Evolutionary conservation across 2,329 filamentous ascomycete species (phyloP), one percentile per base, ranked within the genome.

Genomic region (Arthrobotrys pseudoclavata): DNA sequence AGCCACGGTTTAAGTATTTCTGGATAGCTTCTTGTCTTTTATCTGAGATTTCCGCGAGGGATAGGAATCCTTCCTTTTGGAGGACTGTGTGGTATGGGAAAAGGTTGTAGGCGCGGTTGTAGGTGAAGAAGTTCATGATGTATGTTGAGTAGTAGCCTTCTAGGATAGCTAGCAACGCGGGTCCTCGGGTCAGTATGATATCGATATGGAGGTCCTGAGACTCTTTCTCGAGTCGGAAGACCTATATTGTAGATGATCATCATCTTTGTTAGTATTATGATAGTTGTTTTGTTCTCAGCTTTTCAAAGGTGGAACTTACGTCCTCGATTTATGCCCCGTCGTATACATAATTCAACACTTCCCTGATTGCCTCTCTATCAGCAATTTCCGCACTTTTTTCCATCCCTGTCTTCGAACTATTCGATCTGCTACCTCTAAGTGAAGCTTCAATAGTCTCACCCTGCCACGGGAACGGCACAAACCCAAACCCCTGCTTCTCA

Each of bases 91-190:
- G 68, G 13, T 64, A 57, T 2, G 68, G 60, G 10, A 71, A 71
- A 18, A 71, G 60, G n/a, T 52, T 64, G 20, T 71, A 71, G 6
- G 55, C 68, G 20, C 53, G 55, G 5, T 40, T 37, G 34, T 63
- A 71, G 20, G 68, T 71, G 45, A 71, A 57, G 45, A 71, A 71
- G 26, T 71, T 71, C 68, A 71, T 71, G n/a, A 71, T 71, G 50
- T 71, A 71, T 6, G 68, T 71, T 7, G 57, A 45, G 53, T 71
- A 71, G 20, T 71, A 71, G n/a, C 47, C 68, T n/a, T 37, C 24
- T 22, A 64, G 26, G 26, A 71, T 71, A 0, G 68, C 60, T 26
- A 34, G 42, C 5, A 71, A 48, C 12, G 53, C 57, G 4, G 53
- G 31, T 0, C 47, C 55, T 15, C 26, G 48, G 4, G 68, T 71